phyloP scores from a whole-genome alignment of 805 yeast genomes.

The Kuraishia ogatae region DNA sequence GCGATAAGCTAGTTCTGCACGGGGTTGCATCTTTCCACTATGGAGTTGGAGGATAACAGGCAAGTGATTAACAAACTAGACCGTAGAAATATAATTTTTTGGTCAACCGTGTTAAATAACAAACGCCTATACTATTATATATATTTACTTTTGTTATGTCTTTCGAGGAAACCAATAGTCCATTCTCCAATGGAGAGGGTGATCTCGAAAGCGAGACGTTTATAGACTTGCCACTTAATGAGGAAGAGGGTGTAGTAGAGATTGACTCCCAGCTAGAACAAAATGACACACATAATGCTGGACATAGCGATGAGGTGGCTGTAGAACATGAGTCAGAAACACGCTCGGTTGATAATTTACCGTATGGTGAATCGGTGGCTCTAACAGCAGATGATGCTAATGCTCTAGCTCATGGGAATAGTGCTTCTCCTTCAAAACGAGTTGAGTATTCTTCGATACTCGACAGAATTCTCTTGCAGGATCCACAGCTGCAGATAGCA shows the following conservation, averaged over 20 bases:
- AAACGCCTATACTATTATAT: too few species aligned
- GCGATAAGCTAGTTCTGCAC: too few species aligned
- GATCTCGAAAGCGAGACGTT: background rate
- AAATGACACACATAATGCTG: background rate
- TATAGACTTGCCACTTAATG: conserved; percentile 2
- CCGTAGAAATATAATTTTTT: too few species aligned
- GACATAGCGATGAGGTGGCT: background rate
- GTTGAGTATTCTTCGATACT: background rate
- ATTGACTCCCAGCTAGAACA: background rate
- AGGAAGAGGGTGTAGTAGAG: background rate
- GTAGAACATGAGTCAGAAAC: background rate
- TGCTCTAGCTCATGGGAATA: too few species aligned
- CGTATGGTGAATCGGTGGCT: background rate
- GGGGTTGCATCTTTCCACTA: too few species aligned
- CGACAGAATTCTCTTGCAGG: background rate
- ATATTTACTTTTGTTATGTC: background rate
- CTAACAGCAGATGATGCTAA: background rate
- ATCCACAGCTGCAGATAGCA: background rate
- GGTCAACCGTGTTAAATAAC: too few species aligned
- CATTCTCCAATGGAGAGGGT: conserved; percentile 1
- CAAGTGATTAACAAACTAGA: too few species aligned
- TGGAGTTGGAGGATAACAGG: too few species aligned
- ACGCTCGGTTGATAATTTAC: background rate
- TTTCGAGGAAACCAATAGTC: conserved; percentile 2
- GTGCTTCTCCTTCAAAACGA: background rate